Evolutionary conservation across 345 rosid genomes (phyloP).

Genomic region (Populus alba): DNA sequence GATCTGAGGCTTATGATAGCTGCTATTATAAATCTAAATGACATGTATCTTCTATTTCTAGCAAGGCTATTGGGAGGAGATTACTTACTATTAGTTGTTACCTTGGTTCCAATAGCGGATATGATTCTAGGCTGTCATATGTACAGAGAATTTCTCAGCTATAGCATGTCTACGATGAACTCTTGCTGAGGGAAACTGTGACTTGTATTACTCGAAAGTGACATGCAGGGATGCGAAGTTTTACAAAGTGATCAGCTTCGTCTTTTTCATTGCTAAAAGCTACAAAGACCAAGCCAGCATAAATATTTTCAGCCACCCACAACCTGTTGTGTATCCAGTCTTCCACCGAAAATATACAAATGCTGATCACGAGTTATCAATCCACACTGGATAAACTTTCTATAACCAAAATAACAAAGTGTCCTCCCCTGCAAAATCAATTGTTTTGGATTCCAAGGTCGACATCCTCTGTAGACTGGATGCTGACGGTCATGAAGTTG

Average conservation of each 20-base stretch:
- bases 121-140: no score
- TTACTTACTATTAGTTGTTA: no score
- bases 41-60: not conserved
- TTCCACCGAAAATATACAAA: not conserved
- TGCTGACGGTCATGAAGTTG: not conserved
- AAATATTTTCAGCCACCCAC: not conserved
- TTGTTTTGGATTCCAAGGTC: not conserved
- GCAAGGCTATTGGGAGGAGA: not conserved
- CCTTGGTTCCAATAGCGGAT: not conserved
- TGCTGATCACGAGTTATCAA: not conserved
- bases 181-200: no score
- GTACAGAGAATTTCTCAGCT: no score
- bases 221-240: not conserved
- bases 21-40: not conserved
- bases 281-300: not conserved
- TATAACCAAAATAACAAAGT: no score
- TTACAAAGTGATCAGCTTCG: not conserved
- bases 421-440: no score
- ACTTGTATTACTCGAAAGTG: not conserved
- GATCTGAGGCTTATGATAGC: not conserved
- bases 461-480: not conserved
- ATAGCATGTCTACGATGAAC: no score
- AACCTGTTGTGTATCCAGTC: not conserved
- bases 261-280: not conserved
- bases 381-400: not conserved